Percentiles rank a stretch among this genome's conserved stretches.
Conservation (phyloP, 768 basidiomycete genomes). For the Tulasnella sp. region DNA sequence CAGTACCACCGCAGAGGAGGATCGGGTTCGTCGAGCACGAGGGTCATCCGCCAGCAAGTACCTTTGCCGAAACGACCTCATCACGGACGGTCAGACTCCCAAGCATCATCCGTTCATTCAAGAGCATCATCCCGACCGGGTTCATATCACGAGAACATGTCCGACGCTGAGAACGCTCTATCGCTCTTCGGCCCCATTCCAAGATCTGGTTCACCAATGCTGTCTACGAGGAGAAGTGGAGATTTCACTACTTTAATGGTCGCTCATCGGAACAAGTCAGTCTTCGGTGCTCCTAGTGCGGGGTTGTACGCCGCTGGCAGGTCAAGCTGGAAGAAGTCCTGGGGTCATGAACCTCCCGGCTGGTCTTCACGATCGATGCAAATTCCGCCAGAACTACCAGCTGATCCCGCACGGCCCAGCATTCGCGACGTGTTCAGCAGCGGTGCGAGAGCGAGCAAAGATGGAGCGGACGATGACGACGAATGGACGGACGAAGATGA, state of each 20-base stretch:
- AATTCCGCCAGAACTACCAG: constrained; percentile 70
- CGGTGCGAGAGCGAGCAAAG: constrained; percentile 65
- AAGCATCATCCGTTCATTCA: constrained; percentile 73
- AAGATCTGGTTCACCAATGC: constrained; percentile 42
- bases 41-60: constrained; percentile 67
- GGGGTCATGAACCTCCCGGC: constrained; percentile 83
- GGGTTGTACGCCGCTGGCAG: constrained; percentile 42
- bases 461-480: neutral
- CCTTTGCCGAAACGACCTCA: constrained; percentile 43
- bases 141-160: constrained; percentile 72
- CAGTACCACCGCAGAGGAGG: constrained; percentile 72
- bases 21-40: constrained; percentile 70
- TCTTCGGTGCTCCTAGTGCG: constrained; percentile 41
- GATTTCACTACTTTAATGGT: constrained; percentile 59
- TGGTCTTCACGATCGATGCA: constrained; percentile 65
- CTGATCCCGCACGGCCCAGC: constrained; percentile 47
- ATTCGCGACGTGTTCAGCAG: constrained; percentile 76
- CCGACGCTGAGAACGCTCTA: constrained; percentile 55
- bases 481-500: constrained; percentile 91
- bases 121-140: constrained; percentile 70
- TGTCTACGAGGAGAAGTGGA: neutral
- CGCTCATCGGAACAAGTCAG: constrained; percentile 75
- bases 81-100: constrained; percentile 72
- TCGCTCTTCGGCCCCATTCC: constrained; percentile 48
- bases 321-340: constrained; percentile 84